Percentiles rank a stretch among this genome's conserved stretches.
Conservation (phyloP, 2,329 filamentous ascomycete species). For the Xylariomycetidae sp. region DNA sequence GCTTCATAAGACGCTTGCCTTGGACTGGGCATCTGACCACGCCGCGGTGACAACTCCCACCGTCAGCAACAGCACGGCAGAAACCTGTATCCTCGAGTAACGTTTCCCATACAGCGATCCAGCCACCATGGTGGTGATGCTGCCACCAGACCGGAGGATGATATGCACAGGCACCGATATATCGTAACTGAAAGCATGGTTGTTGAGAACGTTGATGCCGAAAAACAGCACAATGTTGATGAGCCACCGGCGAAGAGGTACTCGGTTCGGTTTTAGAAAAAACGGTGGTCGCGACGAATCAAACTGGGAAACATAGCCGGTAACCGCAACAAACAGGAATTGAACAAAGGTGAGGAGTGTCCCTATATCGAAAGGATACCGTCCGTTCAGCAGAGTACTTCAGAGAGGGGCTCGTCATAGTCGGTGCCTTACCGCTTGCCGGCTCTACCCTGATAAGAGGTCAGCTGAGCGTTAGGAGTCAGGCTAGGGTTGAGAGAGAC, state of each 20-base stretch:
- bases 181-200: slow-evolving; percentile 94
- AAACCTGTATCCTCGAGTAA: slow-evolving; percentile 74
- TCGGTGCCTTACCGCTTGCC: slow-evolving; percentile 60
- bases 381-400: no score
- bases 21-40: slow-evolving; percentile 81
- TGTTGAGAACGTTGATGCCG: slow-evolving; percentile 91
- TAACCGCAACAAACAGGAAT: slow-evolving; percentile 76
- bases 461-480: slow-evolving; percentile 13
- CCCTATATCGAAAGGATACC: no score
- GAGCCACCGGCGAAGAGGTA: slow-evolving; percentile 80
- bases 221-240: slow-evolving; percentile 90
- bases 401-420: no score
- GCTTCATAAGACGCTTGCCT: slow-evolving; percentile 49
- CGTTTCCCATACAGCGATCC: slow-evolving; percentile 81
- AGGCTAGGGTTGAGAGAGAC: slow-evolving; percentile 26
- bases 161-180: slow-evolving; percentile 97
- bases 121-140: slow-evolving; percentile 91
- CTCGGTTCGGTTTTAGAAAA: slow-evolving; percentile 70
- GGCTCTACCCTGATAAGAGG: slow-evolving; percentile 64
- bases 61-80: slow-evolving; percentile 79
- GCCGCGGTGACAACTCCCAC: slow-evolving; percentile 82
- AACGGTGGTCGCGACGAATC: slow-evolving; percentile 63
- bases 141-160: slow-evolving; percentile 89
- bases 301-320: slow-evolving; percentile 72
- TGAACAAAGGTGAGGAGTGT: slow-evolving; percentile 86